A percentile compares a stretch with the other conserved stretches of the same genome.
These are phyloP conservation scores for Biancaea sappan DNA, from an alignment of 306 rosid genomes.

Conservation along the genomic window DNA sequence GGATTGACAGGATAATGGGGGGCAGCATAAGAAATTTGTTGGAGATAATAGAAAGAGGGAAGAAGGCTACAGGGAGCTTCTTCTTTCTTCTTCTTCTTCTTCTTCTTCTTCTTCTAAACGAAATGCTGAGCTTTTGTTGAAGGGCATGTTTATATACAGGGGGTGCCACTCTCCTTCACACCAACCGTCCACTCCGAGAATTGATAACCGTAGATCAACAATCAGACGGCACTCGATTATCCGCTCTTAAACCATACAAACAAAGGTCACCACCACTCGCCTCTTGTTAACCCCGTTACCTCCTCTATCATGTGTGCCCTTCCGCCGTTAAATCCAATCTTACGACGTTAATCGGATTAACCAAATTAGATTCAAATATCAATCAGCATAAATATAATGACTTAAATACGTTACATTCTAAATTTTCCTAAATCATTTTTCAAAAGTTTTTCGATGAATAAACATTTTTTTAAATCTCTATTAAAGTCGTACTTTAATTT, in stretches of 20 bases:
- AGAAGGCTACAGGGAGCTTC: conserved; percentile 41
- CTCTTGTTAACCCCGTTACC: conserved; percentile 44
- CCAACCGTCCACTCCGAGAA: conserved; percentile 43
- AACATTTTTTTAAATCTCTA: not conserved
- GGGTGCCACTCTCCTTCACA: conserved; percentile 48
- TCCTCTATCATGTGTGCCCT: conserved; percentile 2
- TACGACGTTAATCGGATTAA: conserved; percentile 34
- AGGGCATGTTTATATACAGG: conserved; percentile 51
- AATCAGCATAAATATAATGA: not conserved
- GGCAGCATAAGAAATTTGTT: conserved; percentile 10
- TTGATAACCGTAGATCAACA: conserved; percentile 43
- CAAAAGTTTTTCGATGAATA: too few species aligned
- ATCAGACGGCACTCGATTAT: conserved; percentile 46
- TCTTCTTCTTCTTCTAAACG: conserved; percentile 45
- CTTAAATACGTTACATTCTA: too few species aligned
- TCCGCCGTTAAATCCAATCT: conserved; percentile 11
- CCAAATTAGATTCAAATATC: conserved; percentile 41
- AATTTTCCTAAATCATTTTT: too few species aligned
- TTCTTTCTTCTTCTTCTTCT: conserved; percentile 31
- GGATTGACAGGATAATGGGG: conserved; percentile 23
- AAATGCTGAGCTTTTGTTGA: conserved; percentile 52
- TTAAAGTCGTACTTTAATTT: not conserved
- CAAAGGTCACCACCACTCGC: conserved; percentile 42
- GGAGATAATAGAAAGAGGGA: conserved; percentile 24
- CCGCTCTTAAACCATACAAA: conserved; percentile 36